Evolutionary conservation across 441 rosid genomes (phyloP).

Genomic region (Erodium trifolium): DNA sequence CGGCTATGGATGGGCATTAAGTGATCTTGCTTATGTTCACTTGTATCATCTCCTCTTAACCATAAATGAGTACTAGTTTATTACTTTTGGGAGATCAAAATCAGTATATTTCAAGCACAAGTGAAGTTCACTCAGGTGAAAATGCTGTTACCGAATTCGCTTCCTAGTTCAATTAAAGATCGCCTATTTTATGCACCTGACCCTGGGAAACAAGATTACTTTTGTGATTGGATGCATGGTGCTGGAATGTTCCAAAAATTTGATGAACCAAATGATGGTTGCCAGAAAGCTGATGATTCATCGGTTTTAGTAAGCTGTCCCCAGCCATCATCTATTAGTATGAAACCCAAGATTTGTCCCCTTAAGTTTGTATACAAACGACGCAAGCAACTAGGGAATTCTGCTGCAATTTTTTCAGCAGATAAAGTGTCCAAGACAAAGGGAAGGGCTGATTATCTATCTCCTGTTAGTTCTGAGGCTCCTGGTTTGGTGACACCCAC

Average conservation of each 20-base stretch:
- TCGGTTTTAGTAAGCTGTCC: constrained; percentile 28
- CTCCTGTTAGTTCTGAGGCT: constrained; percentile 34
- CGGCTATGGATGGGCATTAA: not conserved
- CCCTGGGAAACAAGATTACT: constrained; percentile 25
- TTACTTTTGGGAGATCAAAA: constrained; percentile 10
- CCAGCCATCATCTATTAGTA: constrained; percentile 30
- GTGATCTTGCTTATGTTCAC: not conserved
- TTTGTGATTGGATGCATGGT: constrained; percentile 30
- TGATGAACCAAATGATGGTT: constrained; percentile 30
- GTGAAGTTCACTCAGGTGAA: constrained; percentile 28
- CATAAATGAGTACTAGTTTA: constrained; percentile 10
- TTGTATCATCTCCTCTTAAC: not conserved
- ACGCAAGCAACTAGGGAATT: constrained; percentile 34
- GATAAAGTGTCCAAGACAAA: constrained; percentile 20
- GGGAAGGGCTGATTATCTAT: constrained; percentile 32
- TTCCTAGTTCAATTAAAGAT: constrained; percentile 34
- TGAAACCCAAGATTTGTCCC: constrained; percentile 29
- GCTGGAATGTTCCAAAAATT: constrained; percentile 41
- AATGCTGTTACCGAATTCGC: constrained; percentile 36
- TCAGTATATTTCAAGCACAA: constrained; percentile 7
- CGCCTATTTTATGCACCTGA: constrained; percentile 30
- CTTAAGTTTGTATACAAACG: constrained; percentile 49
- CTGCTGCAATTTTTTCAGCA: constrained; percentile 25
- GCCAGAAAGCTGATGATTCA: constrained; percentile 29
- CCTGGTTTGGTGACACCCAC: constrained; percentile 27